These are phyloP conservation scores for Ceratocystis cubensis DNA, from an alignment of 2,329 filamentous ascomycete species.

Conservation along the genomic window DNA sequence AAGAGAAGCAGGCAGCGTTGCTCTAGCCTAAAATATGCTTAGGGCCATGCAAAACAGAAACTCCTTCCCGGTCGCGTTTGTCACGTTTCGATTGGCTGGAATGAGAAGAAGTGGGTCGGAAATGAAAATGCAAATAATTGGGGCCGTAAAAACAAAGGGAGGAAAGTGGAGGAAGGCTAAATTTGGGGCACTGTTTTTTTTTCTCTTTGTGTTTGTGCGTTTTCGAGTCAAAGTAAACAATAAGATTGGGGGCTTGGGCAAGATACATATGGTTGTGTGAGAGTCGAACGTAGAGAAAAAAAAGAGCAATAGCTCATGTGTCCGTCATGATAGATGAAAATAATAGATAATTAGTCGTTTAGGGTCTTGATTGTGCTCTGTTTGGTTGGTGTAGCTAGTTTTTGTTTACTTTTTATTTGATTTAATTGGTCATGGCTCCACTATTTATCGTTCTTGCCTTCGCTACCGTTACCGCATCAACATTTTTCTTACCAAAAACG, in stretches of 20 bases:
- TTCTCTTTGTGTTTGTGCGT: not conserved
- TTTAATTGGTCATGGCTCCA: not conserved
- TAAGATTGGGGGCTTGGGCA: not conserved
- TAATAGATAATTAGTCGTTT: too few species aligned
- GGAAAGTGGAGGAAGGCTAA: slow-evolving; percentile 3
- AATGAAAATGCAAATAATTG: not conserved
- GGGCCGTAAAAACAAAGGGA: slow-evolving; percentile 1
- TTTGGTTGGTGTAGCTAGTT: not conserved
- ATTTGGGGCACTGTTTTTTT: not conserved
- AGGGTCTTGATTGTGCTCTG: not conserved
- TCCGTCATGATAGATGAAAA: too few species aligned
- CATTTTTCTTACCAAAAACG: slow-evolving; percentile 18
- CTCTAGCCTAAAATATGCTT: not conserved
- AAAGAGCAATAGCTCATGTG: too few species aligned
- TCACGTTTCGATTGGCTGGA: not conserved
- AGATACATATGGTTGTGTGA: not conserved
- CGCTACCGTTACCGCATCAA: slow-evolving; percentile 22
- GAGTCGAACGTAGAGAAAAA: too few species aligned
- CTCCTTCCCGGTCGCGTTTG: not conserved
- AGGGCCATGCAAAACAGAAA: not conserved
- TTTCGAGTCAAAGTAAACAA: slow-evolving; percentile 7
- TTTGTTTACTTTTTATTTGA: not conserved
- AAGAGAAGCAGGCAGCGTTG: too few species aligned
- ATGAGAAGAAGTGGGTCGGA: not conserved
- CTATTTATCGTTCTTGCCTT: slow-evolving; percentile 3